A percentile compares a stretch with the other conserved stretches of the same genome.
Conservation (phyloP, 2,329 filamentous ascomycete genomes). For the Aphanocladium album region DNA sequence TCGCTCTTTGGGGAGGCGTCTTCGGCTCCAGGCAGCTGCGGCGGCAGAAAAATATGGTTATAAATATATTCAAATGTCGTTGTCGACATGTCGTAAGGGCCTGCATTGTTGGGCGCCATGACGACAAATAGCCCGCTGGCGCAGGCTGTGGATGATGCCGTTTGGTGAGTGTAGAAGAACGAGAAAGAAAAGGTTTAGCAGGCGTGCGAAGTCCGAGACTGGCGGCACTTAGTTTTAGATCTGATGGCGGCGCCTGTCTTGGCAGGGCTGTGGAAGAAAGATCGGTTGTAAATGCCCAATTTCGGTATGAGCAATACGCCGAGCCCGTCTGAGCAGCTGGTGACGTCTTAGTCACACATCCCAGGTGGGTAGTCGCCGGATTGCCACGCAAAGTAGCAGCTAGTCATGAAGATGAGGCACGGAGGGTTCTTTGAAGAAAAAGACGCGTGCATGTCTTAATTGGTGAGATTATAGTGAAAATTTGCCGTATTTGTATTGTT, state of each 20-base stretch:
- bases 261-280: background rate
- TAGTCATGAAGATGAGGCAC: background rate
- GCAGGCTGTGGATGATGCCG: background rate
- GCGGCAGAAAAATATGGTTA: background rate
- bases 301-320: background rate
- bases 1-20: background rate
- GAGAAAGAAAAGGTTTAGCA: background rate
- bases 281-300: background rate
- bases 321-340: background rate
- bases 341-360: background rate
- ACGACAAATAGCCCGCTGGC: background rate
- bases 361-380: background rate
- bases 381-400: background rate
- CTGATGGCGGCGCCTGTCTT: background rate
- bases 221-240: background rate
- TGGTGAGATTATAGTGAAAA: background rate
- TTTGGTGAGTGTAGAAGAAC: background rate
- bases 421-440: background rate
- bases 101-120: background rate
- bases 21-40: background rate
- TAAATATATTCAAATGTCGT: background rate
- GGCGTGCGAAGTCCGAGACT: background rate
- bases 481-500: background rate
- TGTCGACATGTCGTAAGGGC: background rate
- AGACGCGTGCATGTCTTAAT: background rate